phyloP scores from a whole-genome alignment of 2,329 filamentous ascomycete genomes.

The Camillea tinctor region DNA sequence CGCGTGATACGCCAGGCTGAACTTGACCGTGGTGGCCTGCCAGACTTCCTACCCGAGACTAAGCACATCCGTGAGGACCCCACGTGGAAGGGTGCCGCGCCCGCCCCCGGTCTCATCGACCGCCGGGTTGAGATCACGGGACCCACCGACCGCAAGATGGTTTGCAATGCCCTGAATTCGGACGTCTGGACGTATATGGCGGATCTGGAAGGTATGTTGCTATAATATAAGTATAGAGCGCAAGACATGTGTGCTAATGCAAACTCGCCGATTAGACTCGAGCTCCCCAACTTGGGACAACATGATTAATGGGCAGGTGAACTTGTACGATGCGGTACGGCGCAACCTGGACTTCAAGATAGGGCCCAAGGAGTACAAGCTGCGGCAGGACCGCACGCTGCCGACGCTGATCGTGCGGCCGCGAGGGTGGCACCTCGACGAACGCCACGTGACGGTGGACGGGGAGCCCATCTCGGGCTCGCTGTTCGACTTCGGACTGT shows the following conservation, averaged over 20 bases:
- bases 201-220: slow-evolving; percentile 82
- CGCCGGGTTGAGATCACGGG: slow-evolving; percentile 96
- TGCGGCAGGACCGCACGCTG: slow-evolving; percentile 80
- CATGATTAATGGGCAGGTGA: slow-evolving; percentile 98
- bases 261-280: slow-evolving; percentile 63
- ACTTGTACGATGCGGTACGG: slow-evolving; percentile 94
- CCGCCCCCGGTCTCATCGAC: slow-evolving; percentile 89
- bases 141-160: slow-evolving; percentile 97
- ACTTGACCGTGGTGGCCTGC: slow-evolving; percentile 83
- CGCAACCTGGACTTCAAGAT: slow-evolving; percentile 95
- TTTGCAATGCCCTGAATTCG: slow-evolving; percentile 93
- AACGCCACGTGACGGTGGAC: slow-evolving; percentile 96
- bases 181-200: slow-evolving; percentile 99
- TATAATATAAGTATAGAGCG: neutral
- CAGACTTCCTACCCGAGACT: slow-evolving; percentile 95
- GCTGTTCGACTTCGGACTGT: slow-evolving; percentile 96
- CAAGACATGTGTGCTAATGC: slow-evolving; percentile 13
- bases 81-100: slow-evolving; percentile 88
- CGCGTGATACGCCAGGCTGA: slow-evolving; percentile 85
- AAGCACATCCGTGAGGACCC: slow-evolving; percentile 92
- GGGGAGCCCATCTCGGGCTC: slow-evolving; percentile 90
- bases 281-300: slow-evolving; percentile 97
- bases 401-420: slow-evolving; percentile 93
- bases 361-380: slow-evolving; percentile 94
- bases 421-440: slow-evolving; percentile 95